Evolutionary conservation across 2,329 filamentous ascomycete species (phyloP), one percentile per base, ranked within the genome.

Genomic region (Penicillium sp.): DNA sequence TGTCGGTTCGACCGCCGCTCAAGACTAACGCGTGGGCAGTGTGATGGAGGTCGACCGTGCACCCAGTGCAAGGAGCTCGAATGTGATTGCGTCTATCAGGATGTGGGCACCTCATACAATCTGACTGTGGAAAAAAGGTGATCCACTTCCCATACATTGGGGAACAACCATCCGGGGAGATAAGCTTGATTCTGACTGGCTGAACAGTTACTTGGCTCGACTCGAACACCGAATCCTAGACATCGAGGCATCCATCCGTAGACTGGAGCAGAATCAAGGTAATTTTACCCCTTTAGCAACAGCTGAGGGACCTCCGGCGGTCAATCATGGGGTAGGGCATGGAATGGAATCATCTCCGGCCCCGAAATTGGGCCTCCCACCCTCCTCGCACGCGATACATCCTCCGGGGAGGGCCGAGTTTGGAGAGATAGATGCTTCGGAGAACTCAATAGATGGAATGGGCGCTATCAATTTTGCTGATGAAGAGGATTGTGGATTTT

Each of bases 31-130:
- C 19, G 55, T 27, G 13, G 14, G n/a, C 35, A 79, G 72, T 80
- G 78, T 55, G 75, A 79, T 67, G 77, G 77, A 14, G 62, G 60
- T n/a, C 69, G 75, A 11, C 78, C 78, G 21, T 80, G 78, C 57
- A 72, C 72, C n/a, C 67, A 70, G 41, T 80, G 78, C 55, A 64
- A 61, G 26, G 73, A 76, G 19, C 68, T 78, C 26, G 73, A 70
- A 19, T 75, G 75, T 55, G 76, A 79, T 11, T 80, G 78, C 60
- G 63, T 71, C 22, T 80, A 80, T 63, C 68, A 70, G 7, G 65
- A 74, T 22, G 66, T 71, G 13, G 66, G 65, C 6, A 68, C 70
- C n/a, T 64, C 69, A 3, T 66, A 69, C 4, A 78, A 77, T 62
- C 63, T 73, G 2, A 74, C 77, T 31, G 70, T 75, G 6, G 70